These are phyloP conservation scores for Dentipellis fragilis DNA, from an alignment of 768 basidiomycete species.

Conservation along the genomic window DNA sequence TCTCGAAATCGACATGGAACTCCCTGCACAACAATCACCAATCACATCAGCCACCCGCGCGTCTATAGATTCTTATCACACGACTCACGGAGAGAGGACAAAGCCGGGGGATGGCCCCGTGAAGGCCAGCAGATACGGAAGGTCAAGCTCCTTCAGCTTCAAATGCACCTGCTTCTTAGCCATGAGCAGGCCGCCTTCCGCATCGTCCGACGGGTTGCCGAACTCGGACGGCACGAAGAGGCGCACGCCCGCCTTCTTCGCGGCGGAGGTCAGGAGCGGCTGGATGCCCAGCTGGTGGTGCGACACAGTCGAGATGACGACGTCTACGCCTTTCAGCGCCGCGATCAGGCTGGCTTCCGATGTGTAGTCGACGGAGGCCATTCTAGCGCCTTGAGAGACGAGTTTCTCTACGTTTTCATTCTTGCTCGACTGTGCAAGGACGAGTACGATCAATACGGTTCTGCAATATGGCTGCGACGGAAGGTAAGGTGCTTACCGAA, in stretches of 20 bases:
- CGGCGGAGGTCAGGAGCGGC: not conserved
- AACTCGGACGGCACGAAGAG: constrained; percentile 3
- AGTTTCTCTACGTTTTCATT: not conserved
- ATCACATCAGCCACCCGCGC: not conserved
- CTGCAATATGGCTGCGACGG: too few relatives aligned
- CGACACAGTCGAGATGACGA: not conserved
- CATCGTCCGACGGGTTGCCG: not conserved
- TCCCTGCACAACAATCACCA: too few relatives aligned
- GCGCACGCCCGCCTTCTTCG: not conserved
- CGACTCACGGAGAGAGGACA: not conserved
- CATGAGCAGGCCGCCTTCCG: not conserved
- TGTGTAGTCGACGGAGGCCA: not conserved
- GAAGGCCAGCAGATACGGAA: not conserved
- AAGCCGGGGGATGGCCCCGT: not conserved
- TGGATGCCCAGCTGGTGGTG: not conserved
- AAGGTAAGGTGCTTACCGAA: too few relatives aligned
- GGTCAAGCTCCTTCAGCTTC: not conserved
- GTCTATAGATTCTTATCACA: not conserved
- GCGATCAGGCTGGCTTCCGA: not conserved
- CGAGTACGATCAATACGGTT: too few relatives aligned
- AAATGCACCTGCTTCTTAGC: not conserved
- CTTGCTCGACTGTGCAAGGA: not conserved
- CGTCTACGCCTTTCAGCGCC: not conserved
- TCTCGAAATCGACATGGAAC: not conserved
- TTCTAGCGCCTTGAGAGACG: not conserved